Conservation (phyloP, 164 flowering plant genomes). For the Vitis rotundifolia region DNA sequence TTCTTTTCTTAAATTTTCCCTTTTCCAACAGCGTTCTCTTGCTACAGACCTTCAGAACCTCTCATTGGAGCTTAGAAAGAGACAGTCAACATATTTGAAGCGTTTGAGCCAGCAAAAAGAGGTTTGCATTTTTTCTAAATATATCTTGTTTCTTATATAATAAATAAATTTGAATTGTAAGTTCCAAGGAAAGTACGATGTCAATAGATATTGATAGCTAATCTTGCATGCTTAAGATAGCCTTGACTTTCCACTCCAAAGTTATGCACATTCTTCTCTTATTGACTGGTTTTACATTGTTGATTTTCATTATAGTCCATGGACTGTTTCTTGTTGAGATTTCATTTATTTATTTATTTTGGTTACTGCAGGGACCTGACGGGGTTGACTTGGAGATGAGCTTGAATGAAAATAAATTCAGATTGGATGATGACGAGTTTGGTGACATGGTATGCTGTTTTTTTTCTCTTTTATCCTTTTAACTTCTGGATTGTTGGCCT, state of each 20-base stretch:
- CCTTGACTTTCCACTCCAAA: no score
- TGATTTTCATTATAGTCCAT: no score
- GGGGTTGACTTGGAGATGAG: conserved; percentile 90
- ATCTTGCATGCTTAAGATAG: no score
- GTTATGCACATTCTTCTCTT: no score
- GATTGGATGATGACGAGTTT: conserved; percentile 60
- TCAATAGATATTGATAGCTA: no score
- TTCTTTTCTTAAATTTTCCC: conserved; percentile 14
- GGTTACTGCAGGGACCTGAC: conserved; percentile 62
- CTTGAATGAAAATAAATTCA: conserved; percentile 52
- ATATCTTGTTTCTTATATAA: no score
- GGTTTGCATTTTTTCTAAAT: conserved; percentile 32
- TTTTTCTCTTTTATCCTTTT: neutral
- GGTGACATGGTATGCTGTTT: conserved; percentile 54
- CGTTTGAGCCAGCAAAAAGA: conserved; percentile 91
- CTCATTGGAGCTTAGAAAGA: conserved; percentile 87
- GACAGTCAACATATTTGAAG: conserved; percentile 88
- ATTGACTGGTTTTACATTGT: no score
- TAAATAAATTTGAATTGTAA: no score
- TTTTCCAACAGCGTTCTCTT: conserved; percentile 72
- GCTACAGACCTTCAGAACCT: conserved; percentile 96
- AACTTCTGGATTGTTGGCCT: neutral
- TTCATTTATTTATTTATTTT: no score
- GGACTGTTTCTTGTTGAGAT: no score
- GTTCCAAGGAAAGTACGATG: no score